Evolutionary conservation across 148 eudicot species (phyloP).

Genomic region (Camellia japonica): DNA sequence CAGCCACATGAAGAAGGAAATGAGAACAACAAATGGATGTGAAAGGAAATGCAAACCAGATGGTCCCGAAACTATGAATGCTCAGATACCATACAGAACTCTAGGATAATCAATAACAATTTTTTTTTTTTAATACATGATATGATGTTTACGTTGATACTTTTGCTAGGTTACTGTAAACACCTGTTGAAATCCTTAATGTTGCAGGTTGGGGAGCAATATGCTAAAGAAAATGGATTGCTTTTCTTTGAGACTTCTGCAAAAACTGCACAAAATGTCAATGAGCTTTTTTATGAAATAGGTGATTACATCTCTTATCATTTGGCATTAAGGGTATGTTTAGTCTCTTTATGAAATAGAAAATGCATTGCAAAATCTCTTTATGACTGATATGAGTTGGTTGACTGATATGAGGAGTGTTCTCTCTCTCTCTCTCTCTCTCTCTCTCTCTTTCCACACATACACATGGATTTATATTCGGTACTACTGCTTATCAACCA

Average conservation of each 20-base stretch:
- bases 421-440: not conserved
- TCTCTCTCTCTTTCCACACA: not conserved
- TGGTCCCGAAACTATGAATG: no score
- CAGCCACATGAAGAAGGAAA: no score
- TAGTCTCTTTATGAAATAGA: not conserved
- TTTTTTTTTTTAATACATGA: no score
- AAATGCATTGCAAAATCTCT: not conserved
- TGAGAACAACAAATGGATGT: no score
- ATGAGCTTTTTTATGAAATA: slow-evolving; percentile 58
- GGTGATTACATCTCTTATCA: slow-evolving; percentile 22
- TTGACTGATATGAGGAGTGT: not conserved
- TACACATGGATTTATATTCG: not conserved
- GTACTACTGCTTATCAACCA: not conserved
- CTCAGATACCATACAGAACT: no score
- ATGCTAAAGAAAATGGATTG: slow-evolving; percentile 58
- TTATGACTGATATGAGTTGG: no score
- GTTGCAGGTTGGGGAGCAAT: slow-evolving; percentile 61
- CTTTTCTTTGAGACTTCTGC: slow-evolving; percentile 65
- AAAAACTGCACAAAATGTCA: slow-evolving; percentile 63
- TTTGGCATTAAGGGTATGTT: not conserved
- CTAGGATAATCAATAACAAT: no score
- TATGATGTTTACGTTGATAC: not conserved
- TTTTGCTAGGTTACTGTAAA: not conserved
- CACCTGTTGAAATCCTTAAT: not conserved
- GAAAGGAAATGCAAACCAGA: no score